Evolutionary conservation across 164 flowering plant genomes (phyloP), one percentile per base, ranked within the genome.

Genomic region (Warburgia ugandensis): DNA sequence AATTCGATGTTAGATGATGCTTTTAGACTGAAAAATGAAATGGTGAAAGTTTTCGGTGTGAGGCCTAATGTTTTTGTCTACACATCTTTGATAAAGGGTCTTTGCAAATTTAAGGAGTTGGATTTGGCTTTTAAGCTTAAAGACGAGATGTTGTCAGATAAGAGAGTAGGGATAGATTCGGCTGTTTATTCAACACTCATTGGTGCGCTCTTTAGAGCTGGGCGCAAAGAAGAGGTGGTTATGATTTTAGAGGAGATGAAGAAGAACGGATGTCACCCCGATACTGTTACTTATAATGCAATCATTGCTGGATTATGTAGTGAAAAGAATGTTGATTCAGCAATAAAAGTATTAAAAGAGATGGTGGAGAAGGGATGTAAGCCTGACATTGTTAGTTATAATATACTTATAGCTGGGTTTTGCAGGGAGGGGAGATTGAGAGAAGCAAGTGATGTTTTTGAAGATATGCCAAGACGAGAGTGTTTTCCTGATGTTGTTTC

Each of bases 401-500:
- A 80, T 60, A 57, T 68, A 16, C 68, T 89, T 31, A 62, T 81
- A 48, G 42, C 59, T 35, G 71, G 61, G 9, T 59, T 77, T 30
- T 78, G 90, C 51, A 72, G 61, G 54, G 79, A 64, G 7, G 84
- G 79, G 23, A 83, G 64, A 57, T 52, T 68, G 57, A 68, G 55
- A 23, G 94, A 83, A 48, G 95, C 88, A 1, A 51, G 52, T 29
- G 84, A 84, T 26, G 52, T 84, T 23, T 72, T 86, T 53, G 78
- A 80, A 41, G 87, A 81, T 36, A 74, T 89, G 94, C 90, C 90
- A 1, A 70, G 81, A 54, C 44, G 76, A n/a, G 80, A 65, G 1
- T 85, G 87, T 45, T 20, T 43, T 23, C 90, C 90, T 12, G 92
- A 89, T 78, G 77, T 78, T 43, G 75, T 80, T 22, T 63, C 89